A percentile compares a stretch with the other conserved stretches of the same genome.
Conservation (phyloP, 768 basidiomycete genomes). For the Sarcodon sp. region DNA sequence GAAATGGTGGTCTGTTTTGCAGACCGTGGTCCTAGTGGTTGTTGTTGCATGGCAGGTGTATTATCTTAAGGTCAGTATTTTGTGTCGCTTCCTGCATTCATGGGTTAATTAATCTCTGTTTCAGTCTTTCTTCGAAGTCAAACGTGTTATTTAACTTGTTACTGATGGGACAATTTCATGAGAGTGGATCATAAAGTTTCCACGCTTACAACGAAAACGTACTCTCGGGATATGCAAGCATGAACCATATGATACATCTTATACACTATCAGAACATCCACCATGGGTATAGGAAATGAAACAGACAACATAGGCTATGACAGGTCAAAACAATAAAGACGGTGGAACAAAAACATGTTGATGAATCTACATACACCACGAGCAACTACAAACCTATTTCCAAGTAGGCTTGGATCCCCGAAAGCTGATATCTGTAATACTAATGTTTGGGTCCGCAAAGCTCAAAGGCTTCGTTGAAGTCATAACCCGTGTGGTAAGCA, state of each 20-base stretch:
- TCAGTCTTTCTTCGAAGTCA: conserved; percentile 85
- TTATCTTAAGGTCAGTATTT: conserved; percentile 68
- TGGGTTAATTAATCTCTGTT: background rate
- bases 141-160: conserved; percentile 59
- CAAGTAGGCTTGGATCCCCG: conserved; percentile 38
- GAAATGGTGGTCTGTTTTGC: conserved; percentile 98
- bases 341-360: background rate
- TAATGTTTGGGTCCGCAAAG: conserved; percentile 22
- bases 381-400: conserved; percentile 23
- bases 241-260: no score
- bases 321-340: background rate
- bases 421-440: conserved; percentile 33
- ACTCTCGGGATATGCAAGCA: no score
- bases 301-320: background rate
- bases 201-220: no score
- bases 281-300: background rate
- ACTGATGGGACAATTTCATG: no score
- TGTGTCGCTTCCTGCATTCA: background rate
- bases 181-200: no score
- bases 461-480: conserved; percentile 9
- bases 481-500: conserved; percentile 24
- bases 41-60: conserved; percentile 97
- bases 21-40: conserved; percentile 73
- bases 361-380: background rate
- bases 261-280: no score